Conservation (phyloP, 139 green algal genomes). For the Chlorella sp. region DNA sequence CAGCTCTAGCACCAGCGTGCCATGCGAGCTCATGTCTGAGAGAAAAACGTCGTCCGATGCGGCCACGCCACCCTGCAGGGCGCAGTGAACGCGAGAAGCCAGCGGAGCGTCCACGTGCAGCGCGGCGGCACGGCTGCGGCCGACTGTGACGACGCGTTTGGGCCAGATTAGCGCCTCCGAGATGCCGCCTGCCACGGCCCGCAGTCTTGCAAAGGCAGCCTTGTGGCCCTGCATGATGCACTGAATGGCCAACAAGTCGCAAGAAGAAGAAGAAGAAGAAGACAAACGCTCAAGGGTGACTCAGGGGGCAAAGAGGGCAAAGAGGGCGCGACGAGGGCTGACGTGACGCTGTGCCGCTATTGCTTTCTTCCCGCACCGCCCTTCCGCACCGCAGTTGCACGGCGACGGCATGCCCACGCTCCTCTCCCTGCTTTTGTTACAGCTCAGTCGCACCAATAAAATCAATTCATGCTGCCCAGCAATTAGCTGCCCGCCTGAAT, state of each 20-base stretch:
- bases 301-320: too few relatives aligned
- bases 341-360: too few relatives aligned
- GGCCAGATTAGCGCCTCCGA: slow-evolving; percentile 4
- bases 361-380: too few relatives aligned
- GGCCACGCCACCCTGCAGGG: background rate
- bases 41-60: background rate
- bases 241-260: too few relatives aligned
- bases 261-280: background rate
- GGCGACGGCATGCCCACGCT: too few relatives aligned
- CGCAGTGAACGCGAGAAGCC: background rate
- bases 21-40: background rate
- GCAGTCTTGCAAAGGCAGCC: slow-evolving; percentile 1
- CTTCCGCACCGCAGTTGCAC: too few relatives aligned
- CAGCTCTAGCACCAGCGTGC: slow-evolving; percentile 12
- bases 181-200: background rate
- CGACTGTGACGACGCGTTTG: background rate
- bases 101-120: background rate
- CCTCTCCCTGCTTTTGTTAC: too few relatives aligned
- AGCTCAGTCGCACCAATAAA: too few relatives aligned
- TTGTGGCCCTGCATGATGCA: slow-evolving; percentile 4
- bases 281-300: too few relatives aligned
- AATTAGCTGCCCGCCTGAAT: too few relatives aligned
- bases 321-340: too few relatives aligned
- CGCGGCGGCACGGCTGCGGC: background rate
- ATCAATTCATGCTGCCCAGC: too few relatives aligned